Evolutionary conservation across 306 rosid species (phyloP), one percentile per base, ranked within the genome.

Genomic region (Prunus kanzakura): DNA sequence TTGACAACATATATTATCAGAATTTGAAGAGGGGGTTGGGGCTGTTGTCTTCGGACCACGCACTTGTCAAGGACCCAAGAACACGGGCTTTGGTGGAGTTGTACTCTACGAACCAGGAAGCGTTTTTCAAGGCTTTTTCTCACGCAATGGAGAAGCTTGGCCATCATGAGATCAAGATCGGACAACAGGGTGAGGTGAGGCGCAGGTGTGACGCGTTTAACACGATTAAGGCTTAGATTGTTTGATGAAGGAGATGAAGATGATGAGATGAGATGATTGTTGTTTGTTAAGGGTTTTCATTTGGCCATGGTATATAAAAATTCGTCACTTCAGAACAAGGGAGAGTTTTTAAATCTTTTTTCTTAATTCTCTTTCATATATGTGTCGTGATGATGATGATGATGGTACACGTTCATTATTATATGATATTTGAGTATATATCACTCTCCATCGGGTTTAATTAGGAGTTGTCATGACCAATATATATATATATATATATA

Each of bases 141-240:
- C 62, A 47, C 15, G 91, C 87, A 4, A 83, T 88, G 89, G 87
- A 88, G 80, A 88, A 85, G 81, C 67, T 88, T 62, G 73, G 89
- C 27, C 71, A 79, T 35, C 73, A 23, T 11, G 81, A 68, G 2
- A 46, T 88, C 45, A 88, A 85, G 86, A 81, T 76, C 3, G 91
- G 86, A 1, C 20, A 9, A 0, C 67, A 83, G 51, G 91, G 91
- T 60, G 91, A 88, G 83, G 87, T 88, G 25, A 81, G 91, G 70
- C 81, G 61, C 35, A 76, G 68, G 76, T 88, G 89, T 55, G 91
- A 88, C 57, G 72, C 66, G 7, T 85, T 88, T 67, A 88, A 88
- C 63, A 8, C 27, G 4, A 47, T 81, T 12, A 13, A 4, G 32
- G 27, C 75, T 70, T 79, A 75, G 65, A 63, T 4, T 18, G 3